Conservation (phyloP, 768 basidiomycete genomes). For the Kondoa malvinella region DNA sequence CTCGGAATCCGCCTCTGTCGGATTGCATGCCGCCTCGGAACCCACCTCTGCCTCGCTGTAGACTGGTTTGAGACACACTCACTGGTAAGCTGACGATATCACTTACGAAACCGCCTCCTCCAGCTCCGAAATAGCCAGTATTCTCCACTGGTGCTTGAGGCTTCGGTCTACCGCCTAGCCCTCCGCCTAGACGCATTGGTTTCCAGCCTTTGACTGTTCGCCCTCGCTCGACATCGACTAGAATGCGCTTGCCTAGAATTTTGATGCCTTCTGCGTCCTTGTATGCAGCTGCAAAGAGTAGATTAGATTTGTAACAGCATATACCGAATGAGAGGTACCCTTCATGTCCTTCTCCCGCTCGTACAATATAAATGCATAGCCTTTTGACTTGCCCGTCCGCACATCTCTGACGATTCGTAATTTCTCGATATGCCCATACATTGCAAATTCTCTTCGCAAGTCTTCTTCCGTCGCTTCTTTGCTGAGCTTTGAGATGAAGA, state of each 20-base stretch:
- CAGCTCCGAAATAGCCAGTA: conserved; percentile 7
- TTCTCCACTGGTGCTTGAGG: conserved; percentile 11
- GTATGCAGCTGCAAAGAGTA: conserved; percentile 46
- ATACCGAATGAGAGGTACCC: conserved; percentile 39
- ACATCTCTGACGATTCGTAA: conserved; percentile 85
- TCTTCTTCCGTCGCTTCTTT: conserved; percentile 83
- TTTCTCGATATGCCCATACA: conserved; percentile 83
- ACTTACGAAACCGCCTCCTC: conserved; percentile 28
- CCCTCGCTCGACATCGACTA: conserved; percentile 95
- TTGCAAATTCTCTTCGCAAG: conserved; percentile 84
- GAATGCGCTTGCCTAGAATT: conserved; percentile 85
- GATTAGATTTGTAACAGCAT: not conserved
- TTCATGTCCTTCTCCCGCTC: conserved; percentile 99
- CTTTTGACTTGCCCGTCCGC: conserved; percentile 57
- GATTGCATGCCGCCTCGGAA: conserved; percentile 7
- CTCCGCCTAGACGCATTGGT: conserved; percentile 87
- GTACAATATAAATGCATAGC: conserved; percentile 94
- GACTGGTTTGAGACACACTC: not conserved
- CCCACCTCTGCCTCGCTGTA: conserved; percentile 11
- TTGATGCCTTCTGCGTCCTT: conserved; percentile 95
- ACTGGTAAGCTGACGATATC: conserved; percentile 3
- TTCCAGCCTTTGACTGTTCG: conserved; percentile 98
- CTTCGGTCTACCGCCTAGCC: conserved; percentile 94
- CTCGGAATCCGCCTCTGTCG: conserved; percentile 28
- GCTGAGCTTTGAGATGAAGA: conserved; percentile 86